Evolutionary conservation across 1,284 basidiomycete species (phyloP), one percentile per base, ranked within the genome.

Genomic region (Ceraceosorus bombacis): DNA sequence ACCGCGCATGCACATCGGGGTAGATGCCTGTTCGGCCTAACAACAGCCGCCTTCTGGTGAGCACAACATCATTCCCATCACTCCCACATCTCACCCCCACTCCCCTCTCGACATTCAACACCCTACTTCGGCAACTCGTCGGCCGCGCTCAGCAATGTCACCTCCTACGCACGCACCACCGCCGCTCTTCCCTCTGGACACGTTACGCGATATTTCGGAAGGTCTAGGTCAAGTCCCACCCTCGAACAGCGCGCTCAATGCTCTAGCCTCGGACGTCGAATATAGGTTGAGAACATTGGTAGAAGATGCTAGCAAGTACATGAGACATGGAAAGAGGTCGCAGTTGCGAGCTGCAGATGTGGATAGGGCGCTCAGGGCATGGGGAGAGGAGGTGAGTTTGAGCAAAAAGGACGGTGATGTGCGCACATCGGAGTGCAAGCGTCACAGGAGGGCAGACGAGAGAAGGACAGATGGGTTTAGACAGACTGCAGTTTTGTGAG

Each of bases 271-370:
- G 64, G 95, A 99, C 80, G 90, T 97, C 49, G 94, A 98, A 78
- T 96, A 97, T 79, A 83, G 95, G 61, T 85, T 97, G 74, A 91
- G 94, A 77, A 89, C 94, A 76, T 85, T 94, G 51, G 84, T 93
- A 63, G 89, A 95, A 86, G 93, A 97, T 82, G 92, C 94, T 8
- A 86, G 90, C 36, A 89, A 92, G 63, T 98, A 95, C 79, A 97
- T 96, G 89, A 84, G 91, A 36, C 93, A 98, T 78, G 88, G 89
- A 1, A 86, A 90, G 63, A 83, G 94, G 60, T 88, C 88, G 38
- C 88, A 87, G 0, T 82, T 98, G 76, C 88, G 86, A 10, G 90
- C 90, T 1, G 83, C 86, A 27, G 94, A 99, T 79, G 86, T 98
- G 55, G 92, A 97, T 78, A 85, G 91, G 68, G 95, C 94, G 1